Conservation (phyloP, 2,329 filamentous ascomycete species). For the Fusarium marasasianum region DNA sequence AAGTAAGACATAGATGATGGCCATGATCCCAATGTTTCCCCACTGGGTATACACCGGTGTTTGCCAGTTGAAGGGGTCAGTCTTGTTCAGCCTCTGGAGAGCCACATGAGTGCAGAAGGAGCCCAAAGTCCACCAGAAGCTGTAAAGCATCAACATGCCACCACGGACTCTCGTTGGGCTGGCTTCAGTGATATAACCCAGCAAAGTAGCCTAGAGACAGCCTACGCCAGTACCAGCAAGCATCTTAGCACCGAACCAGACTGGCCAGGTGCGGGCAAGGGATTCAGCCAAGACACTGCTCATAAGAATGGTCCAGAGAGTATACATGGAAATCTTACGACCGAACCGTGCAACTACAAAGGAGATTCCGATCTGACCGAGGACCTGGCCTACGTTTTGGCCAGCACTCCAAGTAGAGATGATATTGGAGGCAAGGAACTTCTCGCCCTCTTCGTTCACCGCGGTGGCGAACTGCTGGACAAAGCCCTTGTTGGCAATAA, state of each 20-base stretch:
- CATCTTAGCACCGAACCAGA: slow-evolving; percentile 52
- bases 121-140: slow-evolving; percentile 56
- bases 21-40: slow-evolving; percentile 54
- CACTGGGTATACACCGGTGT: slow-evolving; percentile 56
- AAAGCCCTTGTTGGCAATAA: slow-evolving; percentile 29
- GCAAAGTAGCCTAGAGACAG: slow-evolving; percentile 53
- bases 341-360: slow-evolving; percentile 44
- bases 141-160: slow-evolving; percentile 52
- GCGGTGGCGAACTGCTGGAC: slow-evolving; percentile 15
- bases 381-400: slow-evolving; percentile 51
- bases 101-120: slow-evolving; percentile 55
- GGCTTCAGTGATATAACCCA: slow-evolving; percentile 53
- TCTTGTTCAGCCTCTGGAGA: slow-evolving; percentile 47
- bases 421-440: slow-evolving; percentile 47
- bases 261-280: slow-evolving; percentile 49
- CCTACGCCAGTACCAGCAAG: slow-evolving; percentile 53
- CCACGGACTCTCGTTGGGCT: slow-evolving; percentile 54
- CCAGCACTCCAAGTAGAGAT: slow-evolving; percentile 52
- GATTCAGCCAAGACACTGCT: slow-evolving; percentile 51
- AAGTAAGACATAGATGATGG: slow-evolving; percentile 50
- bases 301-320: slow-evolving; percentile 45
- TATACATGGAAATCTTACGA: slow-evolving; percentile 46
- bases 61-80: slow-evolving; percentile 47
- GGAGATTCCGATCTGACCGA: slow-evolving; percentile 48
- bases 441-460: slow-evolving; percentile 35